Evolutionary conservation across 495 filamentous ascomycete genomes (phyloP).

Genomic region (Hapsidospora chrysogenum): DNA sequence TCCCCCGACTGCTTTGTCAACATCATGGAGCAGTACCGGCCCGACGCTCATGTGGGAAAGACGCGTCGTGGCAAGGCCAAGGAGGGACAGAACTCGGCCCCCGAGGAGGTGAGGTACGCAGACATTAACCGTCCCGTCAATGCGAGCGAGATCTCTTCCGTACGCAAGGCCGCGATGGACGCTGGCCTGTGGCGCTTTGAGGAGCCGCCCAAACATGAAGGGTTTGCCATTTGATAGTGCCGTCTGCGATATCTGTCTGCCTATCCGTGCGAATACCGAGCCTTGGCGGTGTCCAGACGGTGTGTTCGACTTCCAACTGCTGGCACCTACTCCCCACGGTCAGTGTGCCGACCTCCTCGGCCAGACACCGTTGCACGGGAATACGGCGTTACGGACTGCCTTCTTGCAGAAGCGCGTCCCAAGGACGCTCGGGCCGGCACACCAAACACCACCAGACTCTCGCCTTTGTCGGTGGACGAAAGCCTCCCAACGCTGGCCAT

Average conservation of each 20-base stretch:
- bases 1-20: slow-evolving; percentile 53
- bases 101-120: slow-evolving; percentile 37
- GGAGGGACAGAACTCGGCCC: slow-evolving; percentile 4
- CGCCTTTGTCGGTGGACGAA: not conserved
- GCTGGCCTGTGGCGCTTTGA: slow-evolving; percentile 63
- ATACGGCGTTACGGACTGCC: not conserved
- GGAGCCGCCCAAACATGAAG: slow-evolving; percentile 49
- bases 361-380: not conserved
- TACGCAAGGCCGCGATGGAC: slow-evolving; percentile 43
- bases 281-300: not conserved
- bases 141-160: slow-evolving; percentile 41
- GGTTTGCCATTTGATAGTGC: slow-evolving; percentile 44
- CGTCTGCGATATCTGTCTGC: not conserved
- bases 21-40: slow-evolving; percentile 67
- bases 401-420: not conserved
- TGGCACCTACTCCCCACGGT: not conserved
- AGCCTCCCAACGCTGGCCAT: not conserved
- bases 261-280: not conserved
- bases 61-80: slow-evolving; percentile 18
- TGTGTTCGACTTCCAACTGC: not conserved
- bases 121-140: slow-evolving; percentile 59
- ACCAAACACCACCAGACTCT: not conserved
- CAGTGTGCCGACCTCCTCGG: not conserved
- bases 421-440: not conserved
- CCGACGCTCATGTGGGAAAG: slow-evolving; percentile 61